phyloP scores from a whole-genome alignment of 139 green algal genomes.

The Desmodesmus armatus region DNA sequence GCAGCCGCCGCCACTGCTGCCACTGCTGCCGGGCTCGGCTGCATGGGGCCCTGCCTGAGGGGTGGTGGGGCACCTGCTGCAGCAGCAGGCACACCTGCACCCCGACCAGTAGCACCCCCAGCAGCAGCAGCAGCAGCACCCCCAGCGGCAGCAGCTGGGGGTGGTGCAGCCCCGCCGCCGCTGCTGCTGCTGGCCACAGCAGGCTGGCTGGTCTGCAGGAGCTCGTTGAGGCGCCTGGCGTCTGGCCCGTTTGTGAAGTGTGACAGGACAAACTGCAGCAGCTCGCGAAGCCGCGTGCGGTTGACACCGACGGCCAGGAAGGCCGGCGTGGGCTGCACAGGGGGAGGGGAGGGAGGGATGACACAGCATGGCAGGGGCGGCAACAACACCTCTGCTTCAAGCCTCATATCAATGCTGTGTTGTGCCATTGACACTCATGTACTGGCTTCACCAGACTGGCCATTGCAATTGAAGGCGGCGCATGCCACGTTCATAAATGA shows the following conservation, averaged over 20 bases:
- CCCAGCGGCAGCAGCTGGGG: neutral
- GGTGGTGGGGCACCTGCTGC: no score
- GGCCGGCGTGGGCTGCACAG: constrained; percentile 35
- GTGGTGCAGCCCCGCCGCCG: neutral
- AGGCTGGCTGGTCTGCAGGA: constrained; percentile 37
- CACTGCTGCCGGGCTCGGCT: neutral
- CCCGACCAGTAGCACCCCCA: neutral
- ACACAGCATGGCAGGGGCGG: neutral
- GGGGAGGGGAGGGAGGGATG: neutral
- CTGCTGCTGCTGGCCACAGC: constrained; percentile 14
- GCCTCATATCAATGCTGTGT: neutral
- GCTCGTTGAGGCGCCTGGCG: constrained; percentile 53
- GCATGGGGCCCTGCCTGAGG: no score
- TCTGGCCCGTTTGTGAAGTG: constrained; percentile 73
- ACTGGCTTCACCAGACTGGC: no score
- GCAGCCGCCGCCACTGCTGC: neutral
- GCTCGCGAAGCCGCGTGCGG: constrained; percentile 72
- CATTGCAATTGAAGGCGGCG: no score
- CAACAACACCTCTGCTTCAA: neutral
- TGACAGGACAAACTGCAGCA: constrained; percentile 81
- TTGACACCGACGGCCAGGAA: constrained; percentile 22
- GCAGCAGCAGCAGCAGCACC: neutral
- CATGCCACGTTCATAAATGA: no score
- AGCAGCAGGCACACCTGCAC: no score
- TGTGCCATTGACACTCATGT: neutral